These are phyloP conservation scores for Cytospora mali DNA, from an alignment of 2,329 filamentous ascomycete species.

Conservation along the genomic window DNA sequence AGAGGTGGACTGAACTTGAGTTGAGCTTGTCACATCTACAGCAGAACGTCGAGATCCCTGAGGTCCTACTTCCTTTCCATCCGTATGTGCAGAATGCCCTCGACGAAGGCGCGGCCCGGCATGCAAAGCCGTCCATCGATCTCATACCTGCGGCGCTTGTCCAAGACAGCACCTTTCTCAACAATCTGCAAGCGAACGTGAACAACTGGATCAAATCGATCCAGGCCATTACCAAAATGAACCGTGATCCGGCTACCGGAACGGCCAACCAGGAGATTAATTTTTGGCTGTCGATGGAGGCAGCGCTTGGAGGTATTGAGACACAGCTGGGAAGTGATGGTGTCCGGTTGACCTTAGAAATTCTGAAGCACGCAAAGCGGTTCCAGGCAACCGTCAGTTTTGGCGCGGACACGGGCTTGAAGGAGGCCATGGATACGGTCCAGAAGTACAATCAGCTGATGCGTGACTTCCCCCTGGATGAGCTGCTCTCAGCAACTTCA, in stretches of 20 bases:
- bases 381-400: constrained; percentile 98
- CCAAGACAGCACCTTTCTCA: constrained; percentile 88
- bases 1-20: constrained; percentile 93
- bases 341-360: constrained; percentile 87
- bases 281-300: constrained; percentile 98
- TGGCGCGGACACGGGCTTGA: constrained; percentile 90
- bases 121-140: constrained; percentile 73
- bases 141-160: constrained; percentile 75
- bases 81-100: constrained; percentile 84
- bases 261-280: constrained; percentile 98
- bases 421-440: constrained; percentile 93
- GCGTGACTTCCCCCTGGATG: constrained; percentile 95
- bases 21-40: constrained; percentile 88
- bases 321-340: constrained; percentile 85
- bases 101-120: constrained; percentile 71
- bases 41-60: constrained; percentile 97
- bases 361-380: constrained; percentile 94
- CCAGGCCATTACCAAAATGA: constrained; percentile 92
- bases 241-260: constrained; percentile 72
- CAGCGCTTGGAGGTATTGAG: constrained; percentile 88
- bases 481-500: constrained; percentile 89
- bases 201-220: constrained; percentile 99
- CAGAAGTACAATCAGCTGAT: constrained; percentile 99
- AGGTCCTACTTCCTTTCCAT: constrained; percentile 84
- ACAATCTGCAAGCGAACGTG: constrained; percentile 88